Evolutionary conservation across 2,329 filamentous ascomycete genomes (phyloP).

Genomic region (Cladosporium sp.): DNA sequence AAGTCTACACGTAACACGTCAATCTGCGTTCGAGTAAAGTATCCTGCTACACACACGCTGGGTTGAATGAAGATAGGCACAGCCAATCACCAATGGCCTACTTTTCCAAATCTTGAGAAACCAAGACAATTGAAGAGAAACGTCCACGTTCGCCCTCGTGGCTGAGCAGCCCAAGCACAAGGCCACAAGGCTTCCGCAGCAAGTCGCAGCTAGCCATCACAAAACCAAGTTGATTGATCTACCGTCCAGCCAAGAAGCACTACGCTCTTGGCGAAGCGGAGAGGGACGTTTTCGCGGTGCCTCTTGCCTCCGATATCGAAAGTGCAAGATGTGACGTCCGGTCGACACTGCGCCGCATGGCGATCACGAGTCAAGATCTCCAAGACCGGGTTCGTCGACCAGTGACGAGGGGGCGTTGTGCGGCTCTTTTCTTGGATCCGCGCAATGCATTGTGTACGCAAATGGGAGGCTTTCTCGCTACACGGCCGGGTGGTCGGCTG

Average conservation of each 20-base stretch:
- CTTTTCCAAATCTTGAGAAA: not conserved
- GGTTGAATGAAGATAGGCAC: not conserved
- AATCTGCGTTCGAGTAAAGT: not conserved
- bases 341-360: not conserved
- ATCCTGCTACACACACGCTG: not conserved
- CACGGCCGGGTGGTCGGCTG: not conserved
- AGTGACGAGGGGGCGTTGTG: slow-evolving; percentile 9
- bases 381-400: not conserved
- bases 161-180: not conserved
- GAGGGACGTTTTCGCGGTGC: not conserved
- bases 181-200: not conserved
- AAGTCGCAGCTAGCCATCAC: too few relatives aligned
- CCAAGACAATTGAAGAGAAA: not conserved
- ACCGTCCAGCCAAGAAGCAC: not conserved
- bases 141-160: slow-evolving; percentile 10
- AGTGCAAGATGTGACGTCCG: not conserved
- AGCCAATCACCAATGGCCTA: not conserved
- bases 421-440: slow-evolving; percentile 1
- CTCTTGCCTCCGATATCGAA: not conserved
- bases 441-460: not conserved
- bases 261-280: slow-evolving; percentile 6
- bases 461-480: not conserved
- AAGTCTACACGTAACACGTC: not conserved
- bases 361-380: not conserved
- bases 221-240: not conserved